These are phyloP conservation scores for Populus davidiana DNA, from an alignment of 345 rosid species.

Conservation along the genomic window DNA sequence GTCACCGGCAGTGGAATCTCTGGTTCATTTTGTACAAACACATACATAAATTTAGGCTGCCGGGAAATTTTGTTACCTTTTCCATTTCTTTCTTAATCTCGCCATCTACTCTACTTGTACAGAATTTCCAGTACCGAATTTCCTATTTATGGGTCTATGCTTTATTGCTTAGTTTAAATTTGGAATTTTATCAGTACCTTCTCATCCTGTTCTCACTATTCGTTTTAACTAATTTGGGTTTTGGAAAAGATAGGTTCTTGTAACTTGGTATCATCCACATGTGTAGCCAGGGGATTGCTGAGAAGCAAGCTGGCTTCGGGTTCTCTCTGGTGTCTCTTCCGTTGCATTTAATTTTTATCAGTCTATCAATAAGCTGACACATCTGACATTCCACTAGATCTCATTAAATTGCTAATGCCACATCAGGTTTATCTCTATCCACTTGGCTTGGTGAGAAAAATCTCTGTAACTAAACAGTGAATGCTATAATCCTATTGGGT, in stretches of 20 bases:
- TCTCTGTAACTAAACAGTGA: not conserved
- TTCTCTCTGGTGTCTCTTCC: slow-evolving; percentile 24
- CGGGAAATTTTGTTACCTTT: slow-evolving; percentile 57
- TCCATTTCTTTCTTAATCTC: not conserved
- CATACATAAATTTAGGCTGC: slow-evolving; percentile 20
- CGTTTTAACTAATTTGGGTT: not conserved
- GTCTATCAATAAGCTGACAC: slow-evolving; percentile 28
- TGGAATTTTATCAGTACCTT: not conserved
- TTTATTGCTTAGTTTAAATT: not conserved
- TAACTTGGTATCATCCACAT: not conserved
- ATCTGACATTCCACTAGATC: slow-evolving; percentile 50
- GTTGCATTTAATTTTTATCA: not conserved
- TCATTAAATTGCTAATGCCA: slow-evolving; percentile 19
- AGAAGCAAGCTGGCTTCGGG: slow-evolving; percentile 23
- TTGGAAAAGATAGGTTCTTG: not conserved
- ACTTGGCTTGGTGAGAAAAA: not conserved
- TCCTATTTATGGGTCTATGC: slow-evolving; percentile 4
- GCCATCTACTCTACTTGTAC: slow-evolving; percentile 33
- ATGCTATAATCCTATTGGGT: not conserved
- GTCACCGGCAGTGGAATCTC: slow-evolving; percentile 40
- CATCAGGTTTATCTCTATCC: not conserved
- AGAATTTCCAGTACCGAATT: slow-evolving; percentile 26
- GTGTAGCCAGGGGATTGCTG: not conserved
- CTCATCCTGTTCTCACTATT: not conserved
- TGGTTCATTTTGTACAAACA: slow-evolving; percentile 42